Evolutionary conservation across 352 stramenopile species (phyloP).

Genomic region (Phytophthora quininea): DNA sequence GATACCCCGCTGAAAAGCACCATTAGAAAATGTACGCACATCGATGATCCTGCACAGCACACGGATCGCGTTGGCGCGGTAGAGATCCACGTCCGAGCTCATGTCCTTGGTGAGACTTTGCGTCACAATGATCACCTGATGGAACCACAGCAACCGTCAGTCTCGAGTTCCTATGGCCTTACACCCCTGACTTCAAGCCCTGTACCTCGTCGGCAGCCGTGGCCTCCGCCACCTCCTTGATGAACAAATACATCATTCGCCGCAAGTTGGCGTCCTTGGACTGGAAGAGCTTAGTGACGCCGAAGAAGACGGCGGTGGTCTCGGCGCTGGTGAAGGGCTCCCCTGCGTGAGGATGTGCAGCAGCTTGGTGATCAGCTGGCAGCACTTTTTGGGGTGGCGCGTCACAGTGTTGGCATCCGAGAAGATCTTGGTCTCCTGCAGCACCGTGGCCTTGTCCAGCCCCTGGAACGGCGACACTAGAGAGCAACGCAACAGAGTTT

Average conservation of each 20-base stretch:
- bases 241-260: constrained; percentile 99
- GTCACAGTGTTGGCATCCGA: constrained; percentile 97
- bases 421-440: constrained; percentile 99
- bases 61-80: constrained; percentile 98
- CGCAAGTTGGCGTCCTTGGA: constrained; percentile 97
- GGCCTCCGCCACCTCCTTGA: constrained; percentile 97
- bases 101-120: constrained; percentile 99
- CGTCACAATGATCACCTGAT: constrained; percentile 99
- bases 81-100: constrained; percentile 98
- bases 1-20: background rate
- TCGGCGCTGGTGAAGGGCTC: constrained; percentile 96
- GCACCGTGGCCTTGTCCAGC: constrained; percentile 95
- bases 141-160: constrained; percentile 35
- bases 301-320: constrained; percentile 99
- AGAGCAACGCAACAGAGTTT: background rate
- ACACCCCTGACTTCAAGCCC: background rate
- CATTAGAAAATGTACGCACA: constrained; percentile 39
- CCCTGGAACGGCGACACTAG: constrained; percentile 93
- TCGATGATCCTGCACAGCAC: constrained; percentile 97
- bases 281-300: constrained; percentile 99
- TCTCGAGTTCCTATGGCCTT: background rate
- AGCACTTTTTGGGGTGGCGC: constrained; percentile 97
- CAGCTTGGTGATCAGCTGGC: constrained; percentile 99
- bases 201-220: constrained; percentile 85
- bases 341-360: constrained; percentile 98